Evolutionary conservation across 148 eudicot genomes (phyloP).

Genomic region (Hydrangea macrophylla): DNA sequence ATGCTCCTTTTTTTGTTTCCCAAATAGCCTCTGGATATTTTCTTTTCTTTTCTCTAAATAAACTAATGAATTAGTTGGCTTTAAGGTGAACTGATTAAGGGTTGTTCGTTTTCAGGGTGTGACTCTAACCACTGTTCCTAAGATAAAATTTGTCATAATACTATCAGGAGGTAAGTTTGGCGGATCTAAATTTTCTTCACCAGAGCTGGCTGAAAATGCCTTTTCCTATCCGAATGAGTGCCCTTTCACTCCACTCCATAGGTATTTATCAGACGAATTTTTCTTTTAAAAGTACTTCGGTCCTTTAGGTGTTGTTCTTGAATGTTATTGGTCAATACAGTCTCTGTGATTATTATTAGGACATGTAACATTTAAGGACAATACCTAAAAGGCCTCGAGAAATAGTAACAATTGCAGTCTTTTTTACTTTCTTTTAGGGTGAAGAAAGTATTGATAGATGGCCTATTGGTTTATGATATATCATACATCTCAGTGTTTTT

Average conservation of each 20-base stretch:
- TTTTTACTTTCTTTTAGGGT: no score
- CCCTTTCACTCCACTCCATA: slow-evolving; percentile 20
- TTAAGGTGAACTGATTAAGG: background rate
- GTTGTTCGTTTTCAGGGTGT: slow-evolving; percentile 7
- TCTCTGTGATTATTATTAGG: background rate
- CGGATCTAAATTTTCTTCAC: background rate
- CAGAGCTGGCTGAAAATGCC: slow-evolving; percentile 24
- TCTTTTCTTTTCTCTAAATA: no score
- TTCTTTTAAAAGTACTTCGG: no score
- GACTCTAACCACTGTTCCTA: slow-evolving; percentile 11
- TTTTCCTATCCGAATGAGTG: slow-evolving; percentile 7
- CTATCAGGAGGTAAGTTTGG: slow-evolving; percentile 18
- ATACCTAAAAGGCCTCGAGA: no score
- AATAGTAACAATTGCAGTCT: no score
- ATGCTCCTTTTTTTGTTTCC: no score
- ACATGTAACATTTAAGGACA: background rate
- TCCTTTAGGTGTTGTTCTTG: no score
- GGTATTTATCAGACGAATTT: slow-evolving; percentile 15
- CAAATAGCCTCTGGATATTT: background rate
- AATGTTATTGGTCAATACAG: no score
- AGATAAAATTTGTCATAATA: slow-evolving; percentile 13
- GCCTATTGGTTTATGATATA: no score
- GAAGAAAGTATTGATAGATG: no score
- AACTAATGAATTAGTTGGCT: background rate
- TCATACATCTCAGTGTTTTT: no score